Base-by-base conservation (phyloP, 106 monocot genomes). In the Allium fistulosum region DNA sequence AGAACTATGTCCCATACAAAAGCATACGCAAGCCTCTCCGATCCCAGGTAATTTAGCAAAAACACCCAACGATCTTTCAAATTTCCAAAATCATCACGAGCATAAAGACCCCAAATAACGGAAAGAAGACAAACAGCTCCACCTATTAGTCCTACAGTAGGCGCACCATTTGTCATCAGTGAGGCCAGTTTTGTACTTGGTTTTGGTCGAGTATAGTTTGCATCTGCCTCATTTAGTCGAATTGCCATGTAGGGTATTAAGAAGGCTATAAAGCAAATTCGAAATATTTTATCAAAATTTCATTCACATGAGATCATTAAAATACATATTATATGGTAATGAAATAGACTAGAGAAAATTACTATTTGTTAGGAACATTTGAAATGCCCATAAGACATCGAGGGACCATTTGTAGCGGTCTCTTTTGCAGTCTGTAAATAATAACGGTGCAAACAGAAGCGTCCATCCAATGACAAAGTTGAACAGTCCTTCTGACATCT, bases 181-280 rank as follows among this genome's bases (percentile, higher is more conserved):
- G 73, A 87, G 27, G 76, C 80, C 46, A 92, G 71, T 49, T 63
- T 49, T 51, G 92, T 78, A 37, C 37, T 37, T 57, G 49, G 67
- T 59, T 75, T 70, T 11, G 62, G 63, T 46, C 66, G 66, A 59
- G 82, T 50, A 13, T 57, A 17, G 11, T 80, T 55, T 47, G 0
- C 17, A 22, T 82, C 80, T 1, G 22, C 7, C 7, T 86, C 71
- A 61, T 92, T 81, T 15, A 97, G 92, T 48, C 92, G 88, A 57
- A 97, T 97, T 11, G 92, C 96, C 92, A 97, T 92, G 67, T 97
- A 97, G 57, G 96, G 92, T 80, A 97, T 92, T 48, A 97, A 72
- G 78, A 92, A 92, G 79, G 85, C 91, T 96, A 63, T 26, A 63
- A 6, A 63, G 63, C 11, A 46, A 26, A 37, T 37, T 37, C 37